Base-by-base conservation (phyloP, 2,329 filamentous ascomycete genomes). In the Stagonosporopsis cucurbitacearum region DNA sequence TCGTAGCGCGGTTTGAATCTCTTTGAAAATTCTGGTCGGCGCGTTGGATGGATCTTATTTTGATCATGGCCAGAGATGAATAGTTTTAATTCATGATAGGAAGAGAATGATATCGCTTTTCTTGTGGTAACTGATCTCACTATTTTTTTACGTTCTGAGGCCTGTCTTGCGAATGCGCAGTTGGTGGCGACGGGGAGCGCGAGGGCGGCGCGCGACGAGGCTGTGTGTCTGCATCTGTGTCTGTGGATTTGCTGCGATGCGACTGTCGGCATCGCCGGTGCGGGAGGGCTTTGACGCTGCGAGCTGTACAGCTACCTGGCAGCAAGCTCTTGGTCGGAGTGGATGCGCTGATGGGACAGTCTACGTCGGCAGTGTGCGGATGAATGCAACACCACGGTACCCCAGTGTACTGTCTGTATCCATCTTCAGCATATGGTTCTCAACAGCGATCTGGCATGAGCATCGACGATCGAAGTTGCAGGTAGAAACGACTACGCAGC, bases 21-120 rank as follows among this genome's bases (percentile, higher is more conserved):
- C 33, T 19, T 2, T 48, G 28, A 47, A 56, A 57, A 47, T 23
- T 39, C 26, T 8, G n/a, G 28, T 4, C 20, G 2, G 13, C 5
- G n/a, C n/a, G n/a, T n/a, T n/a, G n/a, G n/a, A 30, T 15, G 2
- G 6, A 5, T 51, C 26, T 50, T 8, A 12, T 43, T 52, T 42
- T 39, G 22, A 1, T 37, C 23, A 74, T 73, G 72, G 73, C 74
- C 73, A 43, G 59, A 66, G 74, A 76, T 75, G 74, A 56, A 75
- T 63, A 68, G 50, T 48, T 60, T 58, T 63, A 60, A 60, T 50
- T 64, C 59, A 69, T 73, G 69, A 76, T 76, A 76, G 73, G 73
- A 76, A 76, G 73, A 76, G 73, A 70, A 69, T 75, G 72, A 76
- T 67, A 62, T 60, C 63, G 67, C 66, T 22, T 43, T n/a, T n/a